Percentiles rank a stretch among this genome's conserved stretches.
phyloP scores from a whole-genome alignment of 352 stramenopile genomes.

The Paralagenidium karlingii region DNA sequence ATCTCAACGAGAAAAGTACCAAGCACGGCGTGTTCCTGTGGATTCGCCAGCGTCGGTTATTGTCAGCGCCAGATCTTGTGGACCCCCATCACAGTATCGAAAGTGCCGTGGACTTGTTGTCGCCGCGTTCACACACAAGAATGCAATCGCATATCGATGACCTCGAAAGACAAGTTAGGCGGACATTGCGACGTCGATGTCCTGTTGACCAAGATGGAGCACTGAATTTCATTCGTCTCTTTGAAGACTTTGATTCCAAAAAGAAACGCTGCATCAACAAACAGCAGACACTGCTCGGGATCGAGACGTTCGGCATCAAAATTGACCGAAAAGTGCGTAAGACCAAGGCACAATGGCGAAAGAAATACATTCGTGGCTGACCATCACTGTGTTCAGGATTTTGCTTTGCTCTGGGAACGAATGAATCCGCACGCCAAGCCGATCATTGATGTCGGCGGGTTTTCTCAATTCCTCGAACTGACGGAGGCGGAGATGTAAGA shows the following conservation, averaged over 20 bases:
- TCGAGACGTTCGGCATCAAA: constrained; percentile 63
- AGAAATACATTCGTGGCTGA: background rate
- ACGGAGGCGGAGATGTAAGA: constrained; percentile 69
- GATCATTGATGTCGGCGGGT: constrained; percentile 32
- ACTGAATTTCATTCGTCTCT: constrained; percentile 58
- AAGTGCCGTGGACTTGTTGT: constrained; percentile 11
- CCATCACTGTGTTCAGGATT: constrained; percentile 20
- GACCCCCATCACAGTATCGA: constrained; percentile 17
- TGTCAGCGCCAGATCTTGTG: constrained; percentile 32
- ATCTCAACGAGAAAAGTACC: constrained; percentile 48
- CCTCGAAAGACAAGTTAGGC: constrained; percentile 52
- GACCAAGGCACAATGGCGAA: background rate
- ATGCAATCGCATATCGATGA: constrained; percentile 44
- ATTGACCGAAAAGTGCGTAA: constrained; percentile 48
- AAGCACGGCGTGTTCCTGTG: constrained; percentile 55
- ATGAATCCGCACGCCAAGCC: constrained; percentile 52
- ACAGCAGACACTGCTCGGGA: constrained; percentile 26
- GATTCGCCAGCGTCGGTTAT: constrained; percentile 23
- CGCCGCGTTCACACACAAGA: constrained; percentile 23
- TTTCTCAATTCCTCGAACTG: constrained; percentile 56
- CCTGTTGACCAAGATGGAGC: constrained; percentile 61
- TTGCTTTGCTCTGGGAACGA: constrained; percentile 45
- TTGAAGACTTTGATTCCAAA: constrained; percentile 68
- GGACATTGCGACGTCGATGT: constrained; percentile 54
- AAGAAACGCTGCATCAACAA: constrained; percentile 33